Conservation (phyloP, 2,329 filamentous ascomycete genomes). For the Colletotrichum eremochloae region DNA sequence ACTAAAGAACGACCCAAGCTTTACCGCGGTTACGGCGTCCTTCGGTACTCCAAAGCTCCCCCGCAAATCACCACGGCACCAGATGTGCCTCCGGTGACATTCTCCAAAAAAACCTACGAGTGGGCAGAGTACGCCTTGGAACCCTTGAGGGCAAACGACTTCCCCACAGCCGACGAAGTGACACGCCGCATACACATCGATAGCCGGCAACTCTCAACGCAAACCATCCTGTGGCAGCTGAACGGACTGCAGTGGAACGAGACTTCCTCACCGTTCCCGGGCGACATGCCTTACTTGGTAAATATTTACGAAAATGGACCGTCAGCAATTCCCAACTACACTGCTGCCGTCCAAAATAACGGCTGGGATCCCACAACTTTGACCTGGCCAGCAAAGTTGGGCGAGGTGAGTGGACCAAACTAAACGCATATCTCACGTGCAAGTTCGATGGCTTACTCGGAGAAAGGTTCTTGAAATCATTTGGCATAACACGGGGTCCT, state of each 20-base stretch:
- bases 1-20: slow-evolving; percentile 62
- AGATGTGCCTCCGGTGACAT: slow-evolving; percentile 45
- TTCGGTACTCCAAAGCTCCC: slow-evolving; percentile 54
- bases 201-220: slow-evolving; percentile 16
- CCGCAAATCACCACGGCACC: slow-evolving; percentile 34
- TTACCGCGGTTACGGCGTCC: slow-evolving; percentile 62
- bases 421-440: slow-evolving; percentile 59
- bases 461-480: slow-evolving; percentile 32
- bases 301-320: slow-evolving; percentile 63
- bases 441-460: slow-evolving; percentile 45
- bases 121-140: slow-evolving; percentile 64
- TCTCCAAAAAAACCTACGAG: slow-evolving; percentile 52
- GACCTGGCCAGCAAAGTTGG: slow-evolving; percentile 66
- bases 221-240: slow-evolving; percentile 44
- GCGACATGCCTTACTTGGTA: slow-evolving; percentile 61
- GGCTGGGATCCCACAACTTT: slow-evolving; percentile 67
- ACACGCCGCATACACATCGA: slow-evolving; percentile 64
- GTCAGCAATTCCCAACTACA: slow-evolving; percentile 63
- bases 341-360: slow-evolving; percentile 60
- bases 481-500: slow-evolving; percentile 36
- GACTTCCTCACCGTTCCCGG: slow-evolving; percentile 25
- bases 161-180: slow-evolving; percentile 60
- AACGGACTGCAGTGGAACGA: slow-evolving; percentile 63
- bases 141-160: slow-evolving; percentile 48
- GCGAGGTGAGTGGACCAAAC: slow-evolving; percentile 62